These are phyloP conservation scores for Sporothrix phasma DNA, from an alignment of 2,329 filamentous ascomycete genomes.

Conservation along the genomic window DNA sequence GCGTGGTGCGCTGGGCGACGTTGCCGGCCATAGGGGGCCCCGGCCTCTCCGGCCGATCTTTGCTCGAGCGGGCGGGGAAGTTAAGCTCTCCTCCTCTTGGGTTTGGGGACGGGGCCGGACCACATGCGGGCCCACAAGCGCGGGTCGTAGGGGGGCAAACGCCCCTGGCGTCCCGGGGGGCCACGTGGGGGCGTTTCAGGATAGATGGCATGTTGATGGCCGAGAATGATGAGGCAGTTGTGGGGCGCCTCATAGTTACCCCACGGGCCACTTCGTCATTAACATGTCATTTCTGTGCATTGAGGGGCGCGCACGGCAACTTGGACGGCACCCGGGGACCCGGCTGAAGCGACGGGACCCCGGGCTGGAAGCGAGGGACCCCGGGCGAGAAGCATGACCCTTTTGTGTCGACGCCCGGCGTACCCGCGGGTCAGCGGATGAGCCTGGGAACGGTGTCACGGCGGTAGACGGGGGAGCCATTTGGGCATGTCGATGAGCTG, in stretches of 20 bases:
- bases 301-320: not conserved
- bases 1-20: conserved; percentile 28
- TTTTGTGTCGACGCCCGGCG: too few species aligned
- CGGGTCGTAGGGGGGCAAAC: conserved; percentile 25
- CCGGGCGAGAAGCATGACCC: too few species aligned
- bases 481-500: too few species aligned
- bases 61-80: conserved; percentile 28
- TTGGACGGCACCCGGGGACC: too few species aligned
- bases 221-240: conserved; percentile 24
- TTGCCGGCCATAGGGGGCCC: conserved; percentile 27
- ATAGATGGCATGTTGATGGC: conserved; percentile 25
- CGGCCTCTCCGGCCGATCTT: conserved; percentile 20
- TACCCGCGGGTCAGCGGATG: too few species aligned
- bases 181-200: conserved; percentile 29
- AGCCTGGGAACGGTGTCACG: too few species aligned
- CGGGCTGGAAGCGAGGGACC: too few species aligned
- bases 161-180: conserved; percentile 27
- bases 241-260: conserved; percentile 29
- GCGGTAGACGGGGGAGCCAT: too few species aligned
- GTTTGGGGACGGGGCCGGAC: conserved; percentile 28
- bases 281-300: conserved; percentile 24
- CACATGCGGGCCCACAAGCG: conserved; percentile 20
- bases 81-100: conserved; percentile 25
- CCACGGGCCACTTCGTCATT: conserved; percentile 21
- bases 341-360: too few species aligned